A percentile compares a stretch with the other conserved stretches of the same genome.
Evolutionary conservation across 441 rosid species (phyloP).

Genomic region (Erodium moschatum): DNA sequence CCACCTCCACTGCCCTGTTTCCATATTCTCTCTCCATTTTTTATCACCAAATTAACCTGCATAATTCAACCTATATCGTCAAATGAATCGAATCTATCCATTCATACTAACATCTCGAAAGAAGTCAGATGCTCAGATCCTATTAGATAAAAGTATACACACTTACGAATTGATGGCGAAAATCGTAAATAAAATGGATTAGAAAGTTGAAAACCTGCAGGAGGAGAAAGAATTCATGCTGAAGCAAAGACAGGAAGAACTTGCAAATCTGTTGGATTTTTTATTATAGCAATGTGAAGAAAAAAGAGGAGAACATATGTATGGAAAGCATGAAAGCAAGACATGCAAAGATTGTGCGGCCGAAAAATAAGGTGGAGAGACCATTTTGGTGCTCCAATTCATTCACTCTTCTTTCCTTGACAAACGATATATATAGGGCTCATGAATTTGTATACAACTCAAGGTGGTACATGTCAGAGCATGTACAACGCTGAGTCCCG

Average conservation of each 20-base stretch:
- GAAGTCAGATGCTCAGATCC: too few species aligned
- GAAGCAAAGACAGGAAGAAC: neutral
- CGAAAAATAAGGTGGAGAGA: neutral
- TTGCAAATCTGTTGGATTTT: neutral
- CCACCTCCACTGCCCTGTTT: neutral
- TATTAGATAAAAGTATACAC: too few species aligned
- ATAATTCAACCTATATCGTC: too few species aligned
- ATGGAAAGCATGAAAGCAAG: neutral
- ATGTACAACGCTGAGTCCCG: too few species aligned
- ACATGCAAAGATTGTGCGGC: neutral
- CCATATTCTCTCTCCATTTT: constrained; percentile 2
- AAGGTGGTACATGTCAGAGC: too few species aligned
- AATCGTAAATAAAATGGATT: neutral
- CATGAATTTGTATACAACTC: too few species aligned
- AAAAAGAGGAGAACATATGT: neutral
- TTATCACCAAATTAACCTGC: neutral
- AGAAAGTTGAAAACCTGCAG: neutral
- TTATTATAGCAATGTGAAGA: neutral
- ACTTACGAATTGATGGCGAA: neutral
- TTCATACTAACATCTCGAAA: too few species aligned
- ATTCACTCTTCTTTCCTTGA: neutral
- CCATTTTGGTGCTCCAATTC: neutral
- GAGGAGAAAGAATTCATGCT: neutral
- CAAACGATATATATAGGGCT: too few species aligned
- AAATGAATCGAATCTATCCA: too few species aligned